phyloP scores from a whole-genome alignment of 2,329 filamentous ascomycete genomes.

The Beauveria rudraprayagi region DNA sequence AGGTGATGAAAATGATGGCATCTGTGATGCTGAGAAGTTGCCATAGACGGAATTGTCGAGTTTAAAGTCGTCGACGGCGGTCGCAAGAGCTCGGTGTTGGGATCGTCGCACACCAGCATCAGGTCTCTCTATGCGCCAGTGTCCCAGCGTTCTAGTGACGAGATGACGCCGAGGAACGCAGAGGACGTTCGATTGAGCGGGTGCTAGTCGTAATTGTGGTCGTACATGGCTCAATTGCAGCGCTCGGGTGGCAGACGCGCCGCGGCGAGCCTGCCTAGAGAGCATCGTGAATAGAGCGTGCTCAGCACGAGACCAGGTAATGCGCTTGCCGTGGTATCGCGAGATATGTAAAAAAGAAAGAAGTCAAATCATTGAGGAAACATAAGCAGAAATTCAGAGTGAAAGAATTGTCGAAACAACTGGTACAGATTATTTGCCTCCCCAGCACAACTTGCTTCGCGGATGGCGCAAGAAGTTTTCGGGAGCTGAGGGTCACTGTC shows the following conservation, averaged over 20 bases:
- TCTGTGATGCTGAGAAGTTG: slow-evolving; percentile 18
- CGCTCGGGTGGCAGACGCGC: slow-evolving; percentile 19
- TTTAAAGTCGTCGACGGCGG: slow-evolving; percentile 32
- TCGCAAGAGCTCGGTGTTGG: slow-evolving; percentile 30
- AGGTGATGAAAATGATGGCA: slow-evolving; percentile 22
- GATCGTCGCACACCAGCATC: slow-evolving; percentile 5
- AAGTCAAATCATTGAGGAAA: neutral
- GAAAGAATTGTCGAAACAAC: neutral
- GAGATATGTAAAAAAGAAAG: neutral
- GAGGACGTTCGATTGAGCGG: slow-evolving; percentile 12
- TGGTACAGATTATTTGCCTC: neutral
- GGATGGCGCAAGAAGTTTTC: slow-evolving; percentile 8
- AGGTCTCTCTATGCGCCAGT: slow-evolving; percentile 20
- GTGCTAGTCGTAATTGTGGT: neutral
- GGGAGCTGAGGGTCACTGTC: neutral
- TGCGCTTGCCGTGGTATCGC: neutral
- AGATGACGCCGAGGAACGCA: slow-evolving; percentile 19
- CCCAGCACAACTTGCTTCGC: slow-evolving; percentile 3
- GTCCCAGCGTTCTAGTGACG: slow-evolving; percentile 22
- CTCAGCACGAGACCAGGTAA: neutral
- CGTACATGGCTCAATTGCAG: slow-evolving; percentile 15
- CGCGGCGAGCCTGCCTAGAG: slow-evolving; percentile 25
- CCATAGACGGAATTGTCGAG: slow-evolving; percentile 21
- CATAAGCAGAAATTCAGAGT: neutral
- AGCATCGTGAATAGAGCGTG: slow-evolving; percentile 24